A percentile compares a stretch with the other conserved stretches of the same genome.
Evolutionary conservation across 192 early-diverging fungal species (phyloP).

Genomic region (Lunasporangiospora selenospora): DNA sequence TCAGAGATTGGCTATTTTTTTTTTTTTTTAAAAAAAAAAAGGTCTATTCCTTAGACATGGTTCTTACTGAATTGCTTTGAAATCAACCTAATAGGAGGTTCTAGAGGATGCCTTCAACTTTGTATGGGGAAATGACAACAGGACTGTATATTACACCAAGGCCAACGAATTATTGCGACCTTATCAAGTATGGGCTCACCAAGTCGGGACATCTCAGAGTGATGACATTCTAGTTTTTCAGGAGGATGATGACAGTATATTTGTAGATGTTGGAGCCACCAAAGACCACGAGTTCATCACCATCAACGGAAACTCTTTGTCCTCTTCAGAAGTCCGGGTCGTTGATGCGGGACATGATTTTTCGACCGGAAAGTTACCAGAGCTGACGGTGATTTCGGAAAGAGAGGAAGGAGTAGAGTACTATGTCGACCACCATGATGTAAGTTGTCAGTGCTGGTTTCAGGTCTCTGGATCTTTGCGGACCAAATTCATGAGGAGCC

Average conservation of each 20-base stretch:
- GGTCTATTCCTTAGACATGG: too few relatives aligned
- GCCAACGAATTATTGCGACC: conserved; percentile 73
- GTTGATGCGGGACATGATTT: conserved; percentile 59
- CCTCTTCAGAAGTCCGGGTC: conserved; percentile 71
- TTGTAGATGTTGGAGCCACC: conserved; percentile 79
- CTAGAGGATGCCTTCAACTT: conserved; percentile 68
- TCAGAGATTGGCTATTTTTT: not conserved
- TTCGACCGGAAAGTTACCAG: conserved; percentile 27
- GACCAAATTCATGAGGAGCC: not conserved
- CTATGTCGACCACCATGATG: conserved; percentile 78
- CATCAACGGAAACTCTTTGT: conserved; percentile 74
- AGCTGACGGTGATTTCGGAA: conserved; percentile 57
- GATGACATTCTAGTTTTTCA: conserved; percentile 65
- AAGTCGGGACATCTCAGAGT: conserved; percentile 54
- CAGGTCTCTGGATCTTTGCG: not conserved
- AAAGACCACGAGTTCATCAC: conserved; percentile 74
- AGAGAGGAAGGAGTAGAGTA: conserved; percentile 69
- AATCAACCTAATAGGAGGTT: conserved; percentile 50
- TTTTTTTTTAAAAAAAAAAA: conserved; percentile 20
- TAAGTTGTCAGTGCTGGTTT: conserved; percentile 35
- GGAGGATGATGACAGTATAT: conserved; percentile 67
- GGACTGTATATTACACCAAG: conserved; percentile 72
- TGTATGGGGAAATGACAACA: conserved; percentile 68
- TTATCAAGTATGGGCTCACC: conserved; percentile 61
- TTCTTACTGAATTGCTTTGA: too few relatives aligned